These are phyloP conservation scores for Ustilago esculenta DNA, from an alignment of 1,284 basidiomycete species.

Conservation along the genomic window DNA sequence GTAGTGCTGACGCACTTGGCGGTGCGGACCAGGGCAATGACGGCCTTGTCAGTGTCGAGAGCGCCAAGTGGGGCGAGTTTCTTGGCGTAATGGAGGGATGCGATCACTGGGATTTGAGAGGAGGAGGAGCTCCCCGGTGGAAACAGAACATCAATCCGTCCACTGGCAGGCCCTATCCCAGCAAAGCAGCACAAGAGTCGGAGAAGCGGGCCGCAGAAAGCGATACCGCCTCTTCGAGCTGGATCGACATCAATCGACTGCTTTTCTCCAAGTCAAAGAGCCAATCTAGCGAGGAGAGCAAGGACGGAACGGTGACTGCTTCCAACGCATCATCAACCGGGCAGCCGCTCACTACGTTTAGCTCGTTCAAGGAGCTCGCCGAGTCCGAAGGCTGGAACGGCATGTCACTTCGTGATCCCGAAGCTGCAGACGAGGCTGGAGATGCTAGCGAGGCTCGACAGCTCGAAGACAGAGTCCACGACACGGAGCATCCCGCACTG, in stretches of 20 bases:
- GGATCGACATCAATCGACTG: constrained; percentile 59
- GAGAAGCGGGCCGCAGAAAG: constrained; percentile 9
- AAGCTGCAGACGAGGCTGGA: constrained; percentile 8
- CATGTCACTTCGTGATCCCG: constrained; percentile 36
- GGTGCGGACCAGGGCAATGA: constrained; percentile 85
- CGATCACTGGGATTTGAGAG: constrained; percentile 97
- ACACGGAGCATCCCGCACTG: constrained; percentile 14
- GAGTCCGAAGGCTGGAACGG: constrained; percentile 37
- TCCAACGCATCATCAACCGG: background rate
- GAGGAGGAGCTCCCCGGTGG: constrained; percentile 71
- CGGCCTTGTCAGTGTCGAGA: constrained; percentile 83
- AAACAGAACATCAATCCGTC: constrained; percentile 60
- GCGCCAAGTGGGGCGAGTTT: constrained; percentile 69
- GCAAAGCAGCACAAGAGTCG: constrained; percentile 22
- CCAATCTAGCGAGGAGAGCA: background rate
- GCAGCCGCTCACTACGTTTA: constrained; percentile 14
- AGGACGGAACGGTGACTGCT: background rate
- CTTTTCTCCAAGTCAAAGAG: constrained; percentile 43
- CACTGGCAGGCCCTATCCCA: constrained; percentile 49
- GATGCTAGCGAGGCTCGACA: constrained; percentile 1
- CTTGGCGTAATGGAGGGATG: constrained; percentile 87
- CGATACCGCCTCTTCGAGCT: constrained; percentile 25
- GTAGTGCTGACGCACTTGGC: constrained; percentile 66
- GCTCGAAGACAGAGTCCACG: constrained; percentile 15
- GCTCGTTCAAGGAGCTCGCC: constrained; percentile 25